Percentiles rank a stretch among this genome's conserved stretches.
phyloP scores from a whole-genome alignment of 2,329 filamentous ascomycete genomes.

The Pseudocercospora fuligena region DNA sequence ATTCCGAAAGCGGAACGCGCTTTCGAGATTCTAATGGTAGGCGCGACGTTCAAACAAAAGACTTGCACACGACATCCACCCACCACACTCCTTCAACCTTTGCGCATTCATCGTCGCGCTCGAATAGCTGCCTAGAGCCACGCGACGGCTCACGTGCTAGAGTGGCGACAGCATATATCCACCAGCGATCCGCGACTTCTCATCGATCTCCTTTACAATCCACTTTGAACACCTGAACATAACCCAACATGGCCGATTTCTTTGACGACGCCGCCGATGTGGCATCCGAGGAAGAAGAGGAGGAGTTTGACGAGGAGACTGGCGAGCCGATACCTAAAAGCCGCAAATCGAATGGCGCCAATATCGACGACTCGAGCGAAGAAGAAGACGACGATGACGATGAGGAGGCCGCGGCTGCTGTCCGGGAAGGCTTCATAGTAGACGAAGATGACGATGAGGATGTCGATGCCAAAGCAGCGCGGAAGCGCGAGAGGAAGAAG shows the following conservation, averaged over 20 bases:
- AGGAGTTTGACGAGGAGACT: constrained; percentile 79
- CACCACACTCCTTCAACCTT: background rate
- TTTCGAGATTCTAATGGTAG: background rate
- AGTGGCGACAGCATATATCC: background rate
- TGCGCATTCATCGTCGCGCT: background rate
- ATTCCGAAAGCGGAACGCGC: background rate
- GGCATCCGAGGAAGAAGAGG: constrained; percentile 81
- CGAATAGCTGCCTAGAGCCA: background rate
- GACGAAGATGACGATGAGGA: constrained; percentile 89
- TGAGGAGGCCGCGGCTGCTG: constrained; percentile 80
- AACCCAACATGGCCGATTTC: constrained; percentile 49
- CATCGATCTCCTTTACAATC: constrained; percentile 9
- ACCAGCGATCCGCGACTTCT: background rate
- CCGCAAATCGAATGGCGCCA: constrained; percentile 45
- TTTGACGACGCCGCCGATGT: constrained; percentile 86
- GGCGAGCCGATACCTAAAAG: constrained; percentile 56
- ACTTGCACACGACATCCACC: background rate
- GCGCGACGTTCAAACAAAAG: constrained; percentile 4
- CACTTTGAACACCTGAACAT: constrained; percentile 5
- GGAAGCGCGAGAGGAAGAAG: constrained; percentile 73
- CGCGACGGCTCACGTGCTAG: background rate
- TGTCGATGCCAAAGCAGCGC: constrained; percentile 64
- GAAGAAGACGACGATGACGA: constrained; percentile 87
- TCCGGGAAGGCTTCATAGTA: constrained; percentile 90
- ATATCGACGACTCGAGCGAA: constrained; percentile 83